Evolutionary conservation across 176 grass and related monocot genomes (phyloP), one percentile per base, ranked within the genome.

Genomic region (Phoenix dactylifera): DNA sequence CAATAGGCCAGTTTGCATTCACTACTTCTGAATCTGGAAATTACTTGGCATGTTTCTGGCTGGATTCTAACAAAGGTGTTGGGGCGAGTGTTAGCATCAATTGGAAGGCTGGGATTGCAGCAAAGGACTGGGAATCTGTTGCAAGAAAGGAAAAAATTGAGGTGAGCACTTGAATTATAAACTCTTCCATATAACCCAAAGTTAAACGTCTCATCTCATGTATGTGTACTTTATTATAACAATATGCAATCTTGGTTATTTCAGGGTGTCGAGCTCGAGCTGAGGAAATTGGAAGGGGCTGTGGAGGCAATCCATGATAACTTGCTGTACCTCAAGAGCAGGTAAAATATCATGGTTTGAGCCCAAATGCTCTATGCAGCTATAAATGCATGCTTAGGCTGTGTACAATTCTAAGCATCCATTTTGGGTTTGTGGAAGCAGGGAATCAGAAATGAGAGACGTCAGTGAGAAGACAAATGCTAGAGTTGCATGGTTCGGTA

Each of bases 201-300:
- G 32, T 39, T 39, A 39, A 44, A 44, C 14, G 35, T 44, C 35
- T 44, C 7, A 44, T 44, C 35, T 9, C 10, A 44, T 44, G 35
- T 9, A 44, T 44, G 35, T 44, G 10, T 3, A 12, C 2, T 44
- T 44, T 44, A 14, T 44, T 1, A 44, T 14, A 14, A 44, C 10
- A 10, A 44, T 44, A 14, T 44, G 35, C 35, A 12, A 44, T 44
- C 9, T 44, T 44, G 12, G 35, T 44, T 44, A 49, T 59, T 67
- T 17, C 64, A 95, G 89, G 89, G 89, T 78, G 78, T 89, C 24
- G 79, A 77, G 18, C 82, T 95, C 49, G 85, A 89, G 72, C 77
- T 95, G 44, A 23, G 77, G 61, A 95, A 95, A 65, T 77, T 95
- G 62, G 85, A 89, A 80, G 22, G 57, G 62, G 3, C 61, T 77